Base-by-base conservation (phyloP, 2,329 filamentous ascomycete genomes). In the Colletotrichum paranaense region DNA sequence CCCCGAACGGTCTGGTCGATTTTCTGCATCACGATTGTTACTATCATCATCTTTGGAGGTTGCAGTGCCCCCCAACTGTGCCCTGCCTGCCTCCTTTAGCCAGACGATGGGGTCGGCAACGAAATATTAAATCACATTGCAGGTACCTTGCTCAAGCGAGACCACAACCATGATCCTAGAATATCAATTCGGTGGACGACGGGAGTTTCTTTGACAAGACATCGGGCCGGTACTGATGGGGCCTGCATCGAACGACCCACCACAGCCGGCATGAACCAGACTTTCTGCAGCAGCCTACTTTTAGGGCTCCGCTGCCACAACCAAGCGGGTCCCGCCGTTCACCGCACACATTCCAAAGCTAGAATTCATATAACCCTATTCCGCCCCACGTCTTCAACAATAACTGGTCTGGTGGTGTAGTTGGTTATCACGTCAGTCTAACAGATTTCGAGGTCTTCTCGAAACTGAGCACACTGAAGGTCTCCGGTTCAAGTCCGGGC, bases 401-500 rank as follows among this genome's bases (percentile, higher is more conserved):
- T n/a, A 46, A 52, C 2, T 53, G 70, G 70, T 73, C 62, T 73
- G 55, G 69, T 81, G 78, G 79, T 80, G 79, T 80, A 81, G 84
- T 85, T 85, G 84, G 83, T 85, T 84, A 85, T 85, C 84, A 85
- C 84, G 81, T 85, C 82, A 84, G 83, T 85, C 82, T 85, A 86
- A 86, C 83, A 81, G 14, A 19, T n/a, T n/a, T 28, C 19, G 30
- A 55, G 46, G 14, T 12, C 22, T 3, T 26, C 19, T 32, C 52
- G 52, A 8, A 12, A 8, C 22, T 65, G 49, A 2, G 59, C 28
- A 65, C 70, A 73, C 70, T 73, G 70, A 70, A 73, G 67, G 70
- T 73, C 70, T 73, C 70, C 70, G 70, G 70, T 70, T 73, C 70
- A 73, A 73, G 70, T 73, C 70, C 70, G 70, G 70, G 70, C 70